Base-by-base conservation (phyloP, 305 asterid species). In the Rubia occidens region DNA sequence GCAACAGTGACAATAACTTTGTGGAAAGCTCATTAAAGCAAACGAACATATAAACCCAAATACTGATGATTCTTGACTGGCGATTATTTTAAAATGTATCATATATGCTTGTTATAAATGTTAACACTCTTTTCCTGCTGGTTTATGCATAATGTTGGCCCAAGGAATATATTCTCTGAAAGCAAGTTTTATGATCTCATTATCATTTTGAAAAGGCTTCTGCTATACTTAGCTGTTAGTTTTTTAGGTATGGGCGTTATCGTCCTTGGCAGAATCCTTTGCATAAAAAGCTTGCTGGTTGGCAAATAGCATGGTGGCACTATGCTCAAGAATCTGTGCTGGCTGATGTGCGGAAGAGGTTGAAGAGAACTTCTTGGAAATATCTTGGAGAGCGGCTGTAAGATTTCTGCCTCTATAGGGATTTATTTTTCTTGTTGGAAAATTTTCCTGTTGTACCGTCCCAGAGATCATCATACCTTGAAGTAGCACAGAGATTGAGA, bases 251-350 rank as follows among this genome's bases (percentile, higher is more conserved):
- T 79, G 98, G 98, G 20, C 88, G 95, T 15, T 90, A 85, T 81
- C 95, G 97, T 64, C 98, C 98, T 75, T 92, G 93, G 96, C 76
- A 85, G 90, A 83, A 88, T 83, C 97, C 97, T 76, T 72, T 94
- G 82, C 82, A 74, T 60, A 77, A 82, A 83, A 90, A 82, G 83
- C 85, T 77, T 62, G 74, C 73, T 67, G 98, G 98, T 77, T 94
- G 98, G 98, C 89, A 90, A 78, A 85, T 80, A 75, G 87, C 88
- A 45, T 94, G 98, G 98, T 94, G 98, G 98, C 89, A 82, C 71
- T 94, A 94, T 75, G 96, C 98, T 68, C 96, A 90, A 69, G 81
- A 86, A 76, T 85, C 96, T 79, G 87, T 90, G 81, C 88, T 90
- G 72, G 83, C 88, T 68, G 97, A 94, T 81, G 95, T 94, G 74